Evolutionary conservation across 225 moss, liverwort and hornwort species (phyloP), one percentile per base, ranked within the genome.

Genomic region (Sphagnum tenellum): DNA sequence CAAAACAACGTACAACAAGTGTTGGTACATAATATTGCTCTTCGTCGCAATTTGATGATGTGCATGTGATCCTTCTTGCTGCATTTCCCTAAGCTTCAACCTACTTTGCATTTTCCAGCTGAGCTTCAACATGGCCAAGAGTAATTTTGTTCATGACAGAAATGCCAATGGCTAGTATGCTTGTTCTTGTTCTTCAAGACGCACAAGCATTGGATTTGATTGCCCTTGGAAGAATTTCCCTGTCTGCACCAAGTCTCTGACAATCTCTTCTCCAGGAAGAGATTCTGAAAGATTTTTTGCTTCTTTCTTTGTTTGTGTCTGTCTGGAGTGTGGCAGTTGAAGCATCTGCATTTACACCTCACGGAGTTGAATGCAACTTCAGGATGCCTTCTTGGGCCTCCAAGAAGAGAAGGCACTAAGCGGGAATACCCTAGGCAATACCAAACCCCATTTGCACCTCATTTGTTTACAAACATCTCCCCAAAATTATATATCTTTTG

Each of bases 11-110:
- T 86, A 50, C 76, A 81, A 44, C 75, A 87, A 69, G 71, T 94
- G 60, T 14, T 94, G 7, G 74, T 82, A 57, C 83, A 89, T 56
- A 94, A 94, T 57, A 45, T 51, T 62, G 79, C 87, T 4, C 70
- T 94, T 59, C 77, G 83, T 9, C 75, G 77, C 14, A 91, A 94
- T 68, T 89, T 72, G 91, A 92, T 3, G 82, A 78, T 63, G 91
- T 91, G 69, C 0, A 66, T 45, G 11, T 53, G 45, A 29, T 29
- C 29, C 29, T 29, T 6, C 10, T 12, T 12, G 8, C 46, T 55
- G 45, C 4, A 56, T 11, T 44, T 9, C 12, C 44, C 11, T 45
- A 44, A 9, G 46, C 14, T 52, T 11, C 55, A 47, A 29, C 6
- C 4, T 44, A 54, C 11, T 29, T 29, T 29, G 29, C 29, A 29